Conservation (phyloP, 2,329 filamentous ascomycete genomes). For the Epichloe gansuensis region DNA sequence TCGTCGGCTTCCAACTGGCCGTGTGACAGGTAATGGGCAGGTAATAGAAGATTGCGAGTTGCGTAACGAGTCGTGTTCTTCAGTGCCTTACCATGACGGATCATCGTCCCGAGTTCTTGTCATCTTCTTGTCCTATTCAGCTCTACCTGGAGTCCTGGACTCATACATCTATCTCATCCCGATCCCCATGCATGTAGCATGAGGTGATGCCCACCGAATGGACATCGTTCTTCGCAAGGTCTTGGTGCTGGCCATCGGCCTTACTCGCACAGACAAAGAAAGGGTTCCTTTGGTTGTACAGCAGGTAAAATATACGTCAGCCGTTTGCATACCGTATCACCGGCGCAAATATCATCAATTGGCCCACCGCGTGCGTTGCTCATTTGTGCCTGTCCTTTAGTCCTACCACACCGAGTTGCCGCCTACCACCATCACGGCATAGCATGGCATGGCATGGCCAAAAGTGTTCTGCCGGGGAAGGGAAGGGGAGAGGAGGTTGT, state of each 20-base stretch:
- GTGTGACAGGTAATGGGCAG: background rate
- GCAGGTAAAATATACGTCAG: background rate
- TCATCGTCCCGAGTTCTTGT: no score
- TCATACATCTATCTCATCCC: background rate
- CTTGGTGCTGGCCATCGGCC: background rate
- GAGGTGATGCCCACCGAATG: background rate
- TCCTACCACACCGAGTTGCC: background rate
- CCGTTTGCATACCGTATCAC: background rate
- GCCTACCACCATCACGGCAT: background rate
- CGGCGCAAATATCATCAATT: background rate
- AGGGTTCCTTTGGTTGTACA: background rate
- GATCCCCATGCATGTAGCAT: background rate
- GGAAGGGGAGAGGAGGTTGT: background rate
- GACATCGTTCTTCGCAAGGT: background rate
- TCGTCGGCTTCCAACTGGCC: background rate
- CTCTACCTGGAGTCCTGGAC: background rate
- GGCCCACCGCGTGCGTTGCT: slow-evolving; percentile 1
- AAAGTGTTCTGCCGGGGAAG: background rate
- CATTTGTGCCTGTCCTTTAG: background rate
- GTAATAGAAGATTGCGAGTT: background rate
- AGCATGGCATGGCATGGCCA: background rate
- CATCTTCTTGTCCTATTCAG: background rate
- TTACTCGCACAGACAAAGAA: background rate
- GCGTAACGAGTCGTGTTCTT: background rate
- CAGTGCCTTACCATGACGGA: background rate